Evolutionary conservation across 1,284 basidiomycete genomes (phyloP), one percentile per base, ranked within the genome.

Genomic region (Inonotus hispidus): DNA sequence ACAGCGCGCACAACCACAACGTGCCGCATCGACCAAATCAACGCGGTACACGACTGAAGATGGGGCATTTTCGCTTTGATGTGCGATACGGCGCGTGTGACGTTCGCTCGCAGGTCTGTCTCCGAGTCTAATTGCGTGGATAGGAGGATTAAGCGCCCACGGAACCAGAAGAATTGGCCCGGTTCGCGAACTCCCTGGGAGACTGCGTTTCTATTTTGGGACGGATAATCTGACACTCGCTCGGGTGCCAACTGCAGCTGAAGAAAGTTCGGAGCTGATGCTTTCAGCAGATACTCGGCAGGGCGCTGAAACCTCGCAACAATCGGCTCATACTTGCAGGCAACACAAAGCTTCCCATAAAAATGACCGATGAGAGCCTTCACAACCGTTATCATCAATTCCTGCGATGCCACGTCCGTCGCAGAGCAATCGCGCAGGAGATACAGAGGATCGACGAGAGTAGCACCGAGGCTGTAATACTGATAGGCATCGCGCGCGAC

Each of bases 11-110:
- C 58, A 27, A 53, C 41, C 1, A 45, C 50, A 21, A 54, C 50
- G 38, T 54, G 37, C 2, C 41, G 58, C 8, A 53, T 43, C 11
- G 58, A 59, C 58, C 58, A 59, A 16, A 59, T 35, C 7, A 59
- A 21, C 23, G 52, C 58, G 3, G 58, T 54, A 10, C 50, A 53
- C 7, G 16, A 41, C 19, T 47, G 25, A 10, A 53, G 32, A 2
- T 19, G 16, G 32, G 32, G 32, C 32, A 3, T 32, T 25, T 53
- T 59, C 39, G 16, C 49, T 45, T 39, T 23, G 16, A 58, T 32
- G 16, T 50, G 35, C n/a, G 29, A 10, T 3, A 58, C 14, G 46
- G 35, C 35, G 11, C 49, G 37, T 3, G 35, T 19, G 21, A 58
- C 21, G 7, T 21, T 50, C 3, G 56, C 35, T 21, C 27, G 27